These are phyloP conservation scores for Tolypocladium tropicale DNA, from an alignment of 2,329 filamentous ascomycete species.

Conservation along the genomic window DNA sequence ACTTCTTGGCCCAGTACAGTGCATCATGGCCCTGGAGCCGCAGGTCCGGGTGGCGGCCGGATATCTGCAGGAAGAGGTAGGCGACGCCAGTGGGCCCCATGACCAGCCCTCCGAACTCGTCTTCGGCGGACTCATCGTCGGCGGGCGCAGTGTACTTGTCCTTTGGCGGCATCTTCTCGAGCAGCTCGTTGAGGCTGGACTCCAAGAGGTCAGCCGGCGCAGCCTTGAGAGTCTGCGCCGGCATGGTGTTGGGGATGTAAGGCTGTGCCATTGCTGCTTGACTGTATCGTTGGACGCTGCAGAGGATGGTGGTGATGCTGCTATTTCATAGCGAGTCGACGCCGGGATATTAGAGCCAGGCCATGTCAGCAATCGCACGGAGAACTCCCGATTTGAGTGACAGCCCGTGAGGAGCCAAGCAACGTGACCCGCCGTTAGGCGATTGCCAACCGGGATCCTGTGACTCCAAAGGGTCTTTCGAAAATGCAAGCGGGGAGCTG, in stretches of 20 bases:
- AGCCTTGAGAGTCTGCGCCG: conserved; percentile 16
- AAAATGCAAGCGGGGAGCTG: neutral
- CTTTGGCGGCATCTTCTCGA: conserved; percentile 25
- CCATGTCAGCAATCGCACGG: neutral
- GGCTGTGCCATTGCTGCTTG: conserved; percentile 12
- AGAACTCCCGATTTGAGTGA: no score
- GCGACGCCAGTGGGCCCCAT: conserved; percentile 45
- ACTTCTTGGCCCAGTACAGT: conserved; percentile 34
- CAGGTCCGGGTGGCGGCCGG: conserved; percentile 30
- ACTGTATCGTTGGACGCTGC: neutral
- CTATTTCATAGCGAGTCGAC: neutral
- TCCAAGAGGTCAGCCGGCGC: conserved; percentile 18
- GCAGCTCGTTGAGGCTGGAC: conserved; percentile 24
- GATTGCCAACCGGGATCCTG: neutral
- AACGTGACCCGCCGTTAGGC: neutral
- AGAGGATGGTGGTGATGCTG: neutral
- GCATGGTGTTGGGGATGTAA: conserved; percentile 20
- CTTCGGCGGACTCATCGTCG: conserved; percentile 7
- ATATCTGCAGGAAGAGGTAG: conserved; percentile 42
- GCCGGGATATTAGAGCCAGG: neutral
- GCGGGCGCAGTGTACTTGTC: conserved; percentile 14
- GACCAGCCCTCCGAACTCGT: conserved; percentile 35
- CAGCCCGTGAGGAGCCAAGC: no score
- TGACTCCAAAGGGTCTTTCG: neutral
- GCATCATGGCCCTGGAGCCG: conserved; percentile 29